Evolutionary conservation across 176 grass and related monocot genomes (phyloP), one percentile per base, ranked within the genome.

Genomic region (Bonia amplexicaulis): DNA sequence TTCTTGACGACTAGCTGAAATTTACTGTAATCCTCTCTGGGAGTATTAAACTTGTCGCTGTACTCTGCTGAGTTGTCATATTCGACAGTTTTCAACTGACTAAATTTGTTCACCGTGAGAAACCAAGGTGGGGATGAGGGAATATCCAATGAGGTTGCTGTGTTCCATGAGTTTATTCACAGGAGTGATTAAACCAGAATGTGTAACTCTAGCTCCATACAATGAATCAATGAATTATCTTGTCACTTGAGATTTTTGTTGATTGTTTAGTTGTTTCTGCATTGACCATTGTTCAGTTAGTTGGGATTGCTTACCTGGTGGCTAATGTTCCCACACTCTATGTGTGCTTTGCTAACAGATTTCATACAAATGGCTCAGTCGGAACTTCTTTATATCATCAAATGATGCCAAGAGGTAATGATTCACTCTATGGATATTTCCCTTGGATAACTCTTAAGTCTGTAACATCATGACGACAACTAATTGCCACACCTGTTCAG

Each of bases 401-500:
- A n/a, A n/a, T n/a, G n/a, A n/a, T n/a, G n/a, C n/a, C n/a, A n/a
- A n/a, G n/a, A n/a, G n/a, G n/a, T n/a, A n/a, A n/a, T n/a, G n/a
- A n/a, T n/a, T n/a, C n/a, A n/a, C n/a, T n/a, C n/a, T n/a, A n/a
- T n/a, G n/a, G n/a, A n/a, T n/a, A n/a, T n/a, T n/a, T n/a, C n/a
- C n/a, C n/a, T n/a, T n/a, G 52, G 44, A 60, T 85, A 77, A 52
- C 12, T 41, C 6, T 41, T n/a, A n/a, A n/a, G 5, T 41, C 0
- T 82, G 6, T 61, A 57, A 46, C 10, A 62, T 27, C 61, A 82
- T 62, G 27, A 75, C 19, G 3, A 12, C 8, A 20, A 14, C 25
- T 41, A n/a, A 25, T 76, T 6, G 3, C 48, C 15, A 46, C 12
- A 62, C 53, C 7, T 31, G 2, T 83, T 44, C 81, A 99, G 97